phyloP scores from a whole-genome alignment of 1,284 basidiomycete species.

The Microbotryum saponariae region DNA sequence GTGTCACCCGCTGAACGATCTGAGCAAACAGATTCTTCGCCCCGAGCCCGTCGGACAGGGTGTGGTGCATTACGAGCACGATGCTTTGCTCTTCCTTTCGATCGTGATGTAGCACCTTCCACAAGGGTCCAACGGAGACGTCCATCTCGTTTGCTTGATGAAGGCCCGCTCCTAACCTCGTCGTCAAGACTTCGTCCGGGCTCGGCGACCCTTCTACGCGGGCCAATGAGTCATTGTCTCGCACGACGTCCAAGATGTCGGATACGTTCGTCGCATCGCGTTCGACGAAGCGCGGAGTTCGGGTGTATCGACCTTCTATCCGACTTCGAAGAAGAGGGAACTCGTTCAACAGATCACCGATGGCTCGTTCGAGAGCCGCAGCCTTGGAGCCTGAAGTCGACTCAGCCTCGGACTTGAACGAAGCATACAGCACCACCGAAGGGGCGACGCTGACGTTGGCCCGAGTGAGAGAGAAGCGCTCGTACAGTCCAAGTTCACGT shows the following conservation, averaged over 20 bases:
- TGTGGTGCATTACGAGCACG: constrained; percentile 5
- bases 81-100: neutral
- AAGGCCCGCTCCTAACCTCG: neutral
- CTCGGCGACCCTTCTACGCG: neutral
- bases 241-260: neutral
- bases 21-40: constrained; percentile 18
- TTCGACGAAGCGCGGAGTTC: neutral
- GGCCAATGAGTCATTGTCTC: too few relatives aligned
- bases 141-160: neutral
- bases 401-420: neutral
- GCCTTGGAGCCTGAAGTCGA: too few relatives aligned
- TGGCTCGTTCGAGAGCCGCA: neutral
- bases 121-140: constrained; percentile 5
- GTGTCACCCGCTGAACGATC: constrained; percentile 1
- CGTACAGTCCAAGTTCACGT: constrained; percentile 4
- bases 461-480: constrained; percentile 6
- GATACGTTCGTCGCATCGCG: neutral
- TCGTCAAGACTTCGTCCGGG: neutral
- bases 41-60: constrained; percentile 13
- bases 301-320: neutral
- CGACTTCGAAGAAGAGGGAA: constrained; percentile 2
- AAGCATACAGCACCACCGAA: neutral
- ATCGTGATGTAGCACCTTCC: constrained; percentile 7
- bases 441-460: neutral
- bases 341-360: neutral